Evolutionary conservation across 192 early-diverging fungal genomes (phyloP), one percentile per base, ranked within the genome.

Genomic region (Umbelopsis sp.): DNA sequence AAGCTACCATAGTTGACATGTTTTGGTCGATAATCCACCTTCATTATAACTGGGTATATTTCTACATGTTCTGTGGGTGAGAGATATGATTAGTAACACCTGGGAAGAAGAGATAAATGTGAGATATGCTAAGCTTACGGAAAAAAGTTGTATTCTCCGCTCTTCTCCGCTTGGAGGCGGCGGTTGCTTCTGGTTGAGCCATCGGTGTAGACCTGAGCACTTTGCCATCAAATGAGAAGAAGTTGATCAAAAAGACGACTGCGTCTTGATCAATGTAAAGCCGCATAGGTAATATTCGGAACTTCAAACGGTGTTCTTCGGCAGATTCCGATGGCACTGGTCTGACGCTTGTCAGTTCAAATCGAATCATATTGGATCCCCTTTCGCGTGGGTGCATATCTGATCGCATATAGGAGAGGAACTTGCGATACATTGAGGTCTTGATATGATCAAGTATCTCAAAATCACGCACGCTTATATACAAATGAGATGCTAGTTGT

Each of bases 11-110:
- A 89, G 53, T 95, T 93, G 44, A 96, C 85, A 25, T 93, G 91
- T 71, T 97, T 94, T n/a, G 97, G 94, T 80, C 98, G 98, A 83
- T 97, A 99, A 81, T 99, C 97, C 70, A 99, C 85, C 68, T 95
- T 95, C 65, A 97, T 75, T 5, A 83, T 83, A 51, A 99, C 87
- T 3, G 94, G 91, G 6, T 81, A 76, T 8, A 99, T 81, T 26
- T 91, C 87, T 66, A 87, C 88, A 56, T 81, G 79, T 81, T 87
- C 86, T 87, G 71, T 26, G 41, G 49, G 31, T 26, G 11, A 10
- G 49, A 41, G 21, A 44, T n/a, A n/a, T n/a, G 32, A 45, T 53
- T 10, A 53, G 52, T 24, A 26, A 8, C 12, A 52, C 20, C 1
- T 53, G 22, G 2, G 24, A 44, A 24, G 2, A 26, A 3, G 38